Evolutionary conservation across 306 rosid species (phyloP), one percentile per base, ranked within the genome.

Genomic region (Dalbergia oliveri): DNA sequence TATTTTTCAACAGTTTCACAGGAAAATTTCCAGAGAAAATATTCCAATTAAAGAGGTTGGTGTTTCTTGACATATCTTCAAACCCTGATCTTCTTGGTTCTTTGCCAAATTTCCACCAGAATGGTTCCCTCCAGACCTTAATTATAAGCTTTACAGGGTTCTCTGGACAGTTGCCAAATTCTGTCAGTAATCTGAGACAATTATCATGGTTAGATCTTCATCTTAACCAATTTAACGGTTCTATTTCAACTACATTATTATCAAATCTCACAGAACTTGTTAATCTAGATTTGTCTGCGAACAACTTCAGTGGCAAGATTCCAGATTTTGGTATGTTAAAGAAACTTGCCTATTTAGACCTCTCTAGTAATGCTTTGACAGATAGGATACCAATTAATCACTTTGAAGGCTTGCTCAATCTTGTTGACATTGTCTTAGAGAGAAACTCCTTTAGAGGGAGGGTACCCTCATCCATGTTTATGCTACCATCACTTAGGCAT

Each of bases 1-100:
- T 85, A 4, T 0, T 8, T 26, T 1, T 0, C 50, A 73, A 72
- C 3, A 15, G 15, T 3, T 58, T 80, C 77, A 39, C 0, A 4
- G 87, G 85, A 39, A 59, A 0, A n/a, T 83, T 85, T 68, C 84
- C 89, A 3, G 0, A 3, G 54, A n/a, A 67, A 12, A 79, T 84
- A 19, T 75, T 79, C 15, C 66, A 79, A 33, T 1, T 63, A 34
- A 5, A 8, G 33, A 62, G 19, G 11, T 12, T 60, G 39, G 5
- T 8, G 26, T 15, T 60, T 39, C 8, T 39, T 4, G 79, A 84
- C 18, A 3, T 84, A 12, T 65, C 35, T 50, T 0, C 0, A 0
- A 81, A 81, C 56, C 0, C 0, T 3, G 37, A 2, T n/a, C 74
- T 81, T 21, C 15, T 68, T 1, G 84, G 79, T 69, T 54, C 66